Base-by-base conservation (phyloP, 2,329 filamentous ascomycete species). In the Fusarium drepaniforme region DNA sequence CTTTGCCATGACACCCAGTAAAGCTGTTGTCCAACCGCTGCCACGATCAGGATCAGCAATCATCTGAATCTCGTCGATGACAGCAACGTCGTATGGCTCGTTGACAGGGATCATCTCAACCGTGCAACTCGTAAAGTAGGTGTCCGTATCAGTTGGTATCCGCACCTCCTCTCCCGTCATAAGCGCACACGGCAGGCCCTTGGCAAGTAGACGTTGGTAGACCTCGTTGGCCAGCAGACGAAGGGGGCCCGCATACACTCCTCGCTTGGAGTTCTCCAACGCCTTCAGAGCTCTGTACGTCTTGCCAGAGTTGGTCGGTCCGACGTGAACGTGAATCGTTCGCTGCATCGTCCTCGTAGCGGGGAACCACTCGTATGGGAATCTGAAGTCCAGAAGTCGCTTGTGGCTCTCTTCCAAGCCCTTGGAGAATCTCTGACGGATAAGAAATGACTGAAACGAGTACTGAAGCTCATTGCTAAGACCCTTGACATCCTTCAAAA, bases 31-130 rank as follows among this genome's bases (percentile, higher is more conserved):
- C 97, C 97, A 99, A 3, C 95, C 96, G 92, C 93, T 97, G 2
- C 97, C 97, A 77, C 97, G 92, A 0, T 94, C 90, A 0, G 82
- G 72, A 78, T 95, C 92, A 18, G 91, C 92, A 76, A 99, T 94
- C 97, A 99, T 98, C 83, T 99, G 97, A 67, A 99, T 98, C 85
- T 99, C 97, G 80, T 99, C 97, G 73, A 99, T 96, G 75, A 99
- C 96, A 2, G 95, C 96, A 40, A 99, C 96, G 49, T 98, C 96
- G 35, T 94, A 91, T 3, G 82, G 81, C 5, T 83, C 75, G 76
- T 85, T 88, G n/a, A 87, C 80, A 2, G 89, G 89, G 9, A 88
- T 84, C 90, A 99, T 99, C 82, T 99, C 97, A 4, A 99, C 97
- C 0, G 97, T 99, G 80, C 97, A 98, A 80, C 95, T 96, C 67